These are phyloP conservation scores for Aspergillus hortae DNA, from an alignment of 2,329 filamentous ascomycete species.

Conservation along the genomic window DNA sequence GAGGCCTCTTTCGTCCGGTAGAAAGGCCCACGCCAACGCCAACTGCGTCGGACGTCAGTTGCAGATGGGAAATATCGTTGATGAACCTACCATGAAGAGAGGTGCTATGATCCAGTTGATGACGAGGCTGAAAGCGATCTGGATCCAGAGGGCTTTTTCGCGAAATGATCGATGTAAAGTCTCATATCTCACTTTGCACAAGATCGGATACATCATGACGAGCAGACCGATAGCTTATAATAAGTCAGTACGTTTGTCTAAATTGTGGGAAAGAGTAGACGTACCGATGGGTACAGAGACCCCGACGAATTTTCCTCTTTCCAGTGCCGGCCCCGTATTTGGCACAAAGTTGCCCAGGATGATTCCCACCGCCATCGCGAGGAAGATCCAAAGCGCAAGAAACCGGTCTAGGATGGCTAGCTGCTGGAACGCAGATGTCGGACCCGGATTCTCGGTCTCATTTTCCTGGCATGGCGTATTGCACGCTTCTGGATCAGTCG, in stretches of 20 bases:
- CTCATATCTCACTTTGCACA: slow-evolving; percentile 82
- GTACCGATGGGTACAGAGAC: slow-evolving; percentile 64
- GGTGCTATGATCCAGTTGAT: slow-evolving; percentile 83
- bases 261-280: slow-evolving; percentile 10
- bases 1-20: slow-evolving; percentile 49
- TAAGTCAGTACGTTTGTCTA: background rate
- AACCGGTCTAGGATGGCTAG: slow-evolving; percentile 18
- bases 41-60: slow-evolving; percentile 36
- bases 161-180: slow-evolving; percentile 64
- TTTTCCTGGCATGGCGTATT: background rate
- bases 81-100: slow-evolving; percentile 67
- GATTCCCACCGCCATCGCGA: slow-evolving; percentile 73
- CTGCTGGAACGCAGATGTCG: slow-evolving; percentile 18
- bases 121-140: slow-evolving; percentile 69
- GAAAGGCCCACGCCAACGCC: slow-evolving; percentile 49
- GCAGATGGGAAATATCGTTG: background rate
- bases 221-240: slow-evolving; percentile 69
- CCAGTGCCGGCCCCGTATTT: slow-evolving; percentile 55
- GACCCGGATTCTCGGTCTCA: slow-evolving; percentile 1
- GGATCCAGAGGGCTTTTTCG: slow-evolving; percentile 65
- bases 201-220: slow-evolving; percentile 92
- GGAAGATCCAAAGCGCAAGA: slow-evolving; percentile 64
- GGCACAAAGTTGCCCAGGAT: slow-evolving; percentile 71
- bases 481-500: slow-evolving; percentile 11
- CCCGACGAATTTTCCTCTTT: slow-evolving; percentile 68